Conservation (phyloP, 805 yeast species). For the Metschnikowia matae region DNA sequence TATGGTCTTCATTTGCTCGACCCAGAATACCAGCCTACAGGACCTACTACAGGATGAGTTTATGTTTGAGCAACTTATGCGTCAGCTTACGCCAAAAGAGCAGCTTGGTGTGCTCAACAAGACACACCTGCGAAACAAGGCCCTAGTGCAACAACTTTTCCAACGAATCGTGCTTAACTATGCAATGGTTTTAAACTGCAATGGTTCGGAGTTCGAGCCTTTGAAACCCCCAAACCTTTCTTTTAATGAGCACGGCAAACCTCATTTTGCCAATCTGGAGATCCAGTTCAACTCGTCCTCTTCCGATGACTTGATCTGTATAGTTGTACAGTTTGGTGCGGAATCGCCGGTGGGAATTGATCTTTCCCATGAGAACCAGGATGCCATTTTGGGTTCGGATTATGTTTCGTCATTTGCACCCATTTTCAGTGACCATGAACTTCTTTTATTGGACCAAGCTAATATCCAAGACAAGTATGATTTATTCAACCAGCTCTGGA, state of each 20-base stretch:
- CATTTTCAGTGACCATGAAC: slow-evolving; percentile 40
- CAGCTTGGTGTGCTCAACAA: slow-evolving; percentile 42
- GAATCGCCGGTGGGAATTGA: slow-evolving; percentile 32
- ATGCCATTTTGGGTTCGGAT: slow-evolving; percentile 19
- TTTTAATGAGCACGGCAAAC: slow-evolving; percentile 53
- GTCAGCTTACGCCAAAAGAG: slow-evolving; percentile 40
- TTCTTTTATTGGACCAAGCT: slow-evolving; percentile 19
- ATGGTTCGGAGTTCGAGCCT: slow-evolving; percentile 15
- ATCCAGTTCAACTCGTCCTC: slow-evolving; percentile 57
- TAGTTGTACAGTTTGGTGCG: slow-evolving; percentile 36
- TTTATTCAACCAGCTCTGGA: slow-evolving; percentile 63
- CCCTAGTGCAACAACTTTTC: slow-evolving; percentile 45
- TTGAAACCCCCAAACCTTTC: slow-evolving; percentile 24
- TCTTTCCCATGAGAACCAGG: slow-evolving; percentile 33
- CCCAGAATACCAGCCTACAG: slow-evolving; percentile 7
- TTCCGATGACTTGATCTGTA: slow-evolving; percentile 47
- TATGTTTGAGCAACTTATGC: slow-evolving; percentile 47
- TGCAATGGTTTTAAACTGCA: slow-evolving; percentile 15
- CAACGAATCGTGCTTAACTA: slow-evolving; percentile 40
- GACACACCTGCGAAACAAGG: slow-evolving; percentile 28
- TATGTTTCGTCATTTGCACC: slow-evolving; percentile 37
- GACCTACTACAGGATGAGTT: slow-evolving; percentile 25
- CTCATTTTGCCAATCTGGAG: slow-evolving; percentile 28
- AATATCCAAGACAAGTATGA: slow-evolving; percentile 18
- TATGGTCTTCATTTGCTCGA: slow-evolving; percentile 13